A percentile compares a stretch with the other conserved stretches of the same genome.
Conservation (phyloP, 257 asterid species). For the Mentha longifolia region DNA sequence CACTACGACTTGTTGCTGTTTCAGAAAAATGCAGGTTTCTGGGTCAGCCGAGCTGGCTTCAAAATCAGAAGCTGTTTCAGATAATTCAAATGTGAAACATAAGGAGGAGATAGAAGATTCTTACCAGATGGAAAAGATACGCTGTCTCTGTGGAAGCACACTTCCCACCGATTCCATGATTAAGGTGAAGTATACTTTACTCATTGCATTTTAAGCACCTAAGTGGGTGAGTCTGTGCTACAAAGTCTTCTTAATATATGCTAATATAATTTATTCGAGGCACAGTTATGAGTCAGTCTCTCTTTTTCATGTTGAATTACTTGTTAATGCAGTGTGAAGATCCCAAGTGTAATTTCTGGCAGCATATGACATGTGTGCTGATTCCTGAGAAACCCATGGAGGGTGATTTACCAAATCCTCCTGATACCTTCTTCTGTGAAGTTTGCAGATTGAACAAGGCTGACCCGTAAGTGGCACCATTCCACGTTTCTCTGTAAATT, state of each 20-base stretch:
- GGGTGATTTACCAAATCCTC: constrained; percentile 64
- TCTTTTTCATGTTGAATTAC: not conserved
- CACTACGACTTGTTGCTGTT: constrained; percentile 24
- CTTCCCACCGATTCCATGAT: constrained; percentile 77
- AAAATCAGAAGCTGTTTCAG: constrained; percentile 73
- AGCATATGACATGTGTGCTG: constrained; percentile 87
- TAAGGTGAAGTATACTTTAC: constrained; percentile 52
- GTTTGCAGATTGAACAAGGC: constrained; percentile 87
- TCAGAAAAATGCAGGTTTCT: constrained; percentile 89
- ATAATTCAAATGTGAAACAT: constrained; percentile 50
- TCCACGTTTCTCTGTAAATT: constrained; percentile 25
- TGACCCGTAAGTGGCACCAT: constrained; percentile 85
- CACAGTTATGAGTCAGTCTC: constrained; percentile 10
- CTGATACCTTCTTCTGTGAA: constrained; percentile 87
- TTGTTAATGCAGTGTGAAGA: constrained; percentile 86
- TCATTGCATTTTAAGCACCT: constrained; percentile 31
- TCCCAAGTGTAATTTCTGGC: constrained; percentile 85
- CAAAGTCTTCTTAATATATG: constrained; percentile 1
- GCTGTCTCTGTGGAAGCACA: constrained; percentile 86
- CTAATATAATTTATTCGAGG: constrained; percentile 28
- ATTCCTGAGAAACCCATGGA: constrained; percentile 87
- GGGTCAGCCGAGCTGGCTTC: constrained; percentile 85
- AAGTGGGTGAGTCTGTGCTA: not conserved
- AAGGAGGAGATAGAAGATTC: constrained; percentile 76
- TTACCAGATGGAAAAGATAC: constrained; percentile 66